Evolutionary conservation across 805 yeast genomes (phyloP).

Genomic region (Candida quercuum): DNA sequence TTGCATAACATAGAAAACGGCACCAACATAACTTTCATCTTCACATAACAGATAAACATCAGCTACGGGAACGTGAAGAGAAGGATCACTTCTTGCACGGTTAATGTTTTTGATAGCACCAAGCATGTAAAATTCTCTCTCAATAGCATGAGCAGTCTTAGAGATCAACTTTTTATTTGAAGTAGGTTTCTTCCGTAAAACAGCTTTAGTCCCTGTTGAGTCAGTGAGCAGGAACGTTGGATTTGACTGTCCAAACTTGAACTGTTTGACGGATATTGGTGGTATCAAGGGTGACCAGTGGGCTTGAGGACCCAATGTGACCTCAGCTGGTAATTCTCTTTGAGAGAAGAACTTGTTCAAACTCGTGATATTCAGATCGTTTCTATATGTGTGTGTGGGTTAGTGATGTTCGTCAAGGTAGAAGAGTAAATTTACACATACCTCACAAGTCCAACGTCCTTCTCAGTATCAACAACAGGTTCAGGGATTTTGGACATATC

Average conservation of each 20-base stretch:
- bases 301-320: constrained; percentile 11
- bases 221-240: constrained; percentile 53
- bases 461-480: constrained; percentile 20
- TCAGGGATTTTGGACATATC: not conserved
- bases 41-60: constrained; percentile 46
- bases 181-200: constrained; percentile 53
- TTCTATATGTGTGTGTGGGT: constrained; percentile 15
- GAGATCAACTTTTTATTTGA: constrained; percentile 43
- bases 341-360: constrained; percentile 23
- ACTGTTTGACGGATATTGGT: constrained; percentile 41
- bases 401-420: not conserved
- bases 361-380: constrained; percentile 21
- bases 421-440: constrained; percentile 2
- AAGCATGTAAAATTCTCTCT: constrained; percentile 51
- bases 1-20: constrained; percentile 57
- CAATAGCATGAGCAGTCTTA: constrained; percentile 57
- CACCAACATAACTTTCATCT: constrained; percentile 48
- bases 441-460: constrained; percentile 22
- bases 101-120: constrained; percentile 29
- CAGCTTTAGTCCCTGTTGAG: constrained; percentile 33
- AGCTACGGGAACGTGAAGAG: constrained; percentile 46
- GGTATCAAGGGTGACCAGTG: constrained; percentile 18
- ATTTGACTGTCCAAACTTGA: constrained; percentile 58
- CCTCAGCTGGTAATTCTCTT: constrained; percentile 5
- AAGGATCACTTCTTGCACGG: constrained; percentile 5